Evolutionary conservation across 176 grass and related monocot species (phyloP), one percentile per base, ranked within the genome.

Genomic region (Alopecurus myosuroides): DNA sequence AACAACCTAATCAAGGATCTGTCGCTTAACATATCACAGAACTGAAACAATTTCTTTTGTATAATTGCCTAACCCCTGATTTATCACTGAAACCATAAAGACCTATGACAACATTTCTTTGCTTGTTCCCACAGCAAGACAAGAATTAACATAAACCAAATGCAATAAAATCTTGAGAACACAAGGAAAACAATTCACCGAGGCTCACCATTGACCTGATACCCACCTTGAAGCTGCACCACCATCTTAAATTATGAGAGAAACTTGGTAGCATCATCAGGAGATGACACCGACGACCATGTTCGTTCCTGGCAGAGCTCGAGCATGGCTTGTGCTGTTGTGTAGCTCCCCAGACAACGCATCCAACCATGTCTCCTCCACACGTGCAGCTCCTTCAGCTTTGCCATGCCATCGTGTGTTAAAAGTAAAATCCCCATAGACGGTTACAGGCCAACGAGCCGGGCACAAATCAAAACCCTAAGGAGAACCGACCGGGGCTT

Each of bases 311-410:
- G 1, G 94, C 92, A 97, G 37, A 97, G 85, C 66, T 91, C 91
- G 76, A 86, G 85, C 2, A 89, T 88, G 62, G n/a, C n/a, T 94
- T 94, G 26, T 89, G 88, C 78, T 97, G n/a, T n/a, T 92, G 50
- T 81, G 79, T 48, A 97, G 85, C 85, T 97, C 92, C 12, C 91
- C 92, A 0, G 42, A 34, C n/a, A 97, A 84, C 41, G 84, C 87
- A 69, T 87, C 49, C 48, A 88, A 26, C 94, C 94, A 97, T 49
- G 88, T 88, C 81, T 94, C 85, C 82, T 94, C 94, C 48, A 94
- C 89, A n/a, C n/a, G 58, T 94, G 79, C 10, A 97, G 89, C 58
- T 97, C 92, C 88, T 92, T 92, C 85, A 97, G 74, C 85, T 90
- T 97, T 55, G 85, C 80, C 18, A 79, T 49, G 61, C 60, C 71